Conservation (phyloP, 257 asterid species). For the Fraxinus pennsylvanica region DNA sequence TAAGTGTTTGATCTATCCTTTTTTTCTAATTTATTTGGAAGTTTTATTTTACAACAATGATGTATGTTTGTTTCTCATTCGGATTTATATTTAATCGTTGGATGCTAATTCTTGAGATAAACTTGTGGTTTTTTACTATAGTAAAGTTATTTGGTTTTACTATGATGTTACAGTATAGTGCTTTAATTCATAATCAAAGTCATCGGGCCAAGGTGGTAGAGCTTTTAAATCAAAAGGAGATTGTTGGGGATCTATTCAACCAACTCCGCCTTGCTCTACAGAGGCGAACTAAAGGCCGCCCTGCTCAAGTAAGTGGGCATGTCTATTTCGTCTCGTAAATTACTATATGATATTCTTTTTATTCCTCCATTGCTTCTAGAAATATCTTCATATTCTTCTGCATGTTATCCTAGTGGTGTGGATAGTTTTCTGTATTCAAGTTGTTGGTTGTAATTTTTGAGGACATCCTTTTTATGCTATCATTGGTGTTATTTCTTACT, state of each 20-base stretch:
- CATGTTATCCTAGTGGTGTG: background rate
- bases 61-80: background rate
- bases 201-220: slow-evolving; percentile 71
- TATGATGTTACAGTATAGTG: slow-evolving; percentile 66
- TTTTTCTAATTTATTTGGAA: slow-evolving; percentile 6
- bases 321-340: background rate
- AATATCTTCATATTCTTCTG: background rate
- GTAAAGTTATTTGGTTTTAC: slow-evolving; percentile 13
- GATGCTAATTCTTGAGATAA: background rate
- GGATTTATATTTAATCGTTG: background rate
- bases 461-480: background rate
- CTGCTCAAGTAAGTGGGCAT: slow-evolving; percentile 70
- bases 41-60: background rate
- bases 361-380: slow-evolving; percentile 1
- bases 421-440: background rate
- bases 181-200: slow-evolving; percentile 62
- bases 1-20: slow-evolving; percentile 3
- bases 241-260: slow-evolving; percentile 86
- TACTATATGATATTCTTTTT: background rate
- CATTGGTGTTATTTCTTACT: background rate
- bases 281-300: slow-evolving; percentile 72
- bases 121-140: background rate
- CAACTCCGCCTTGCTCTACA: slow-evolving; percentile 92
- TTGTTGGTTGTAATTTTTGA: background rate
- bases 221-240: slow-evolving; percentile 84